Evolutionary conservation across 2,329 filamentous ascomycete species (phyloP).

Genomic region (Ophiocordyceps camponoti-saundersi): DNA sequence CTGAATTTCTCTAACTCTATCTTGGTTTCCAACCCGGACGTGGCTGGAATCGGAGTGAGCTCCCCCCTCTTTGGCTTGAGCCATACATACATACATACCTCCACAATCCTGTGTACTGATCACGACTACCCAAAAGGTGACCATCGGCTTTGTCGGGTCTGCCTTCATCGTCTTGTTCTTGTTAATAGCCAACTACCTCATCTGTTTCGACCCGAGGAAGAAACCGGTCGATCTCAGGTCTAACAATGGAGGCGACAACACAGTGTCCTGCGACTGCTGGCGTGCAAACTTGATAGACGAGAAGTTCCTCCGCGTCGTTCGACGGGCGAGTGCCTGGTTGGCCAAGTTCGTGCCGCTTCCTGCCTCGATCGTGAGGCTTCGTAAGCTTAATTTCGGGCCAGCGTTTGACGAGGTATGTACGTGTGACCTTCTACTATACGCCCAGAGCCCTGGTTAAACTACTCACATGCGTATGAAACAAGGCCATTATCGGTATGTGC

Average conservation of each 20-base stretch:
- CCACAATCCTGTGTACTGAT: too few species aligned
- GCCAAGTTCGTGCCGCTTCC: not conserved
- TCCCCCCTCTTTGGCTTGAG: too few species aligned
- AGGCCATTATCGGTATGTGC: not conserved
- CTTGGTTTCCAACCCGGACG: slow-evolving; percentile 5
- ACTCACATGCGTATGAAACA: not conserved
- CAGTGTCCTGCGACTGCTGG: too few species aligned
- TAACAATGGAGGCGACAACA: too few species aligned
- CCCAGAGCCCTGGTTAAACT: not conserved
- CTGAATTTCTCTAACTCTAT: too few species aligned
- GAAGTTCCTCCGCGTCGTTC: not conserved
- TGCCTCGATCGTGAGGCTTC: not conserved
- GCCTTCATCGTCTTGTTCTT: not conserved
- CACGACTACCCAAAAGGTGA: too few species aligned
- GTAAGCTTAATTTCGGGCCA: not conserved
- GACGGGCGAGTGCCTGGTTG: too few species aligned
- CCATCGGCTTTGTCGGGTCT: not conserved
- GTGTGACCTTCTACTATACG: too few species aligned
- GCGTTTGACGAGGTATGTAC: not conserved
- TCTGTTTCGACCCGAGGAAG: not conserved
- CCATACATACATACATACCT: too few species aligned
- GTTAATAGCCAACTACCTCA: not conserved
- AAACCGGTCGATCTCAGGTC: not conserved
- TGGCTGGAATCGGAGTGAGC: too few species aligned
- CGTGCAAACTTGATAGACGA: not conserved